Base-by-base conservation (phyloP, 345 rosid species). In the Acer negundo region DNA sequence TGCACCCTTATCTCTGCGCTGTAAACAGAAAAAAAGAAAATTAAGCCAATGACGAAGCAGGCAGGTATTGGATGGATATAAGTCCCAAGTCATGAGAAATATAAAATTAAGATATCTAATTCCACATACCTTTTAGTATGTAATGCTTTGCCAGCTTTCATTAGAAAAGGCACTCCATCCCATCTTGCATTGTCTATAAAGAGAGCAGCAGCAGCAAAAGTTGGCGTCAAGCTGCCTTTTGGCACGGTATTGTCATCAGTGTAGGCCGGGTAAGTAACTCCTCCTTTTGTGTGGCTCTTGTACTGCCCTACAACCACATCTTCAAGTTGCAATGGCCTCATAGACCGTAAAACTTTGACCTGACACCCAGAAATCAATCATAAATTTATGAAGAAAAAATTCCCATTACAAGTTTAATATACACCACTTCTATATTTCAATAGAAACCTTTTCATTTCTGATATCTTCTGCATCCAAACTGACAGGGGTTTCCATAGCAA, bases 401-500 rank as follows among this genome's bases (percentile, higher is more conserved):
- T 62, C 4, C 8, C 44, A 19, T 49, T 49, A 12, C 20, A 74
- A 74, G 47, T 47, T 26, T 5, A 26, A 22, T 19, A 11, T 67
- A 38, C 7, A 38, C 20, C 42, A 58, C 28, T 24, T 75, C 55
- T 73, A 26, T 58, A 73, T 61, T 35, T 19, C 20, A 76, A 35
- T 16, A 58, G 26, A 67, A 24, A 93, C 99, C 97, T 96, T 96
- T 82, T 94, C 98, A 19, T 96, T 96, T 86, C 99, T 87, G 81
- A 92, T 91, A 80, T 96, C 99, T 85, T 96, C 99, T 35, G 97
- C 99, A 82, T 92, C 99, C 87, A 96, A 84, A 84, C 97, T 96
- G 72, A 96, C 99, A 15, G 99, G 99, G 10, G 99, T 92, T 86
- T 96, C 99, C 99, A 96, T 96, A 65, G 99, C 99, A 84, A 94